Conservation (phyloP, 2,329 filamentous ascomycete genomes). For the Sporothrix schenckii region DNA sequence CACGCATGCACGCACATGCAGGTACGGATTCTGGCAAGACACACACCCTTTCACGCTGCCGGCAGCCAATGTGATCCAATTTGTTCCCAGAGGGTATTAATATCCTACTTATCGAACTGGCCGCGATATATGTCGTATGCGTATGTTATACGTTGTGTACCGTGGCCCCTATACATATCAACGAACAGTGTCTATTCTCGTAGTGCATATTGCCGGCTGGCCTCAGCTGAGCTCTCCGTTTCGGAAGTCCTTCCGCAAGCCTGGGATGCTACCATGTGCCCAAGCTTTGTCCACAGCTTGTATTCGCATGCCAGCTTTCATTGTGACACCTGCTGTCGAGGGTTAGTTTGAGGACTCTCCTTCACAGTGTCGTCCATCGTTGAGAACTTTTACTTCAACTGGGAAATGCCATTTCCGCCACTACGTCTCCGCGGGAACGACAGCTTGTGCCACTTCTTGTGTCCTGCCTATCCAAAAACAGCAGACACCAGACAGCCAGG, state of each 20-base stretch:
- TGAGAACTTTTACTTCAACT: neutral
- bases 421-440: slow-evolving; percentile 28
- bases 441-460: neutral
- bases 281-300: slow-evolving; percentile 6
- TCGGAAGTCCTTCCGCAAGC: neutral
- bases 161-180: neutral
- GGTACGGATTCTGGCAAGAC: slow-evolving; percentile 23
- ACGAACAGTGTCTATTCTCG: neutral
- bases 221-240: slow-evolving; percentile 1
- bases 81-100: neutral
- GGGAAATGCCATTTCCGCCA: neutral
- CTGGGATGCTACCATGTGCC: neutral
- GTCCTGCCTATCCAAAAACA: neutral
- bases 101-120: no score
- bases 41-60: slow-evolving; percentile 12
- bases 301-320: neutral
- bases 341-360: neutral
- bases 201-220: slow-evolving; percentile 9
- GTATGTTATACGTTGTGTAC: no score
- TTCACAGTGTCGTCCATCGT: neutral
- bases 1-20: slow-evolving; percentile 21
- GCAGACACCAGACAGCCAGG: neutral
- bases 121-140: no score
- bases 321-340: neutral
- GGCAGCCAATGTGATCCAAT: neutral